Evolutionary conservation across 805 yeast species (phyloP).

Genomic region (Suhomyces emberorum): DNA sequence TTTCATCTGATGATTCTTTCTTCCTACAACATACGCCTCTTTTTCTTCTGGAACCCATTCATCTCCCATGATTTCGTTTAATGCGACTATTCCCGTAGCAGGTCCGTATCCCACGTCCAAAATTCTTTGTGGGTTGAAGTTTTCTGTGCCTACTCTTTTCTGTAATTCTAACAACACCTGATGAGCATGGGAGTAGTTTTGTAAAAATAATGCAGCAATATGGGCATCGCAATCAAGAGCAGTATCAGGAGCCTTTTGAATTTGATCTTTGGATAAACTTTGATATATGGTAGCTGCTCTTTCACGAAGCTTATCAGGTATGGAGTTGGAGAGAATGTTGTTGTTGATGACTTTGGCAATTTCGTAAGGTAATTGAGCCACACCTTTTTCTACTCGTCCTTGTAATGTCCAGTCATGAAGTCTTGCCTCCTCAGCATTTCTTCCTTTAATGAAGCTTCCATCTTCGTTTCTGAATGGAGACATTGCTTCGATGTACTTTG

Average conservation of each 20-base stretch:
- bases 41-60: slow-evolving; percentile 59
- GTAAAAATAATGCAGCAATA: slow-evolving; percentile 75
- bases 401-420: slow-evolving; percentile 53
- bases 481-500: slow-evolving; percentile 5
- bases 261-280: slow-evolving; percentile 47
- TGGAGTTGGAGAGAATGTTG: slow-evolving; percentile 55
- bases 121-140: slow-evolving; percentile 62
- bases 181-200: slow-evolving; percentile 68
- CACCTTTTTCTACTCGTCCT: slow-evolving; percentile 53
- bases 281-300: slow-evolving; percentile 57
- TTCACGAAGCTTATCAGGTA: slow-evolving; percentile 62
- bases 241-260: slow-evolving; percentile 47
- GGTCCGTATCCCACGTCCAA: slow-evolving; percentile 90
- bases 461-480: slow-evolving; percentile 39
- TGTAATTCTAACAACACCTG: slow-evolving; percentile 68
- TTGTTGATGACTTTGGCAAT: slow-evolving; percentile 60
- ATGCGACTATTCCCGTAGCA: slow-evolving; percentile 83
- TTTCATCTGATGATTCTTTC: slow-evolving; percentile 59
- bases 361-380: slow-evolving; percentile 52
- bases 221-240: slow-evolving; percentile 68
- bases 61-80: slow-evolving; percentile 76
- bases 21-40: slow-evolving; percentile 70
- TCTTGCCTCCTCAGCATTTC: slow-evolving; percentile 50
- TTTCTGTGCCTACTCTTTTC: slow-evolving; percentile 45
- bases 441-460: slow-evolving; percentile 42